Evolutionary conservation across 495 filamentous ascomycete genomes (phyloP), one percentile per base, ranked within the genome.

Genomic region (Neurospora sp.): DNA sequence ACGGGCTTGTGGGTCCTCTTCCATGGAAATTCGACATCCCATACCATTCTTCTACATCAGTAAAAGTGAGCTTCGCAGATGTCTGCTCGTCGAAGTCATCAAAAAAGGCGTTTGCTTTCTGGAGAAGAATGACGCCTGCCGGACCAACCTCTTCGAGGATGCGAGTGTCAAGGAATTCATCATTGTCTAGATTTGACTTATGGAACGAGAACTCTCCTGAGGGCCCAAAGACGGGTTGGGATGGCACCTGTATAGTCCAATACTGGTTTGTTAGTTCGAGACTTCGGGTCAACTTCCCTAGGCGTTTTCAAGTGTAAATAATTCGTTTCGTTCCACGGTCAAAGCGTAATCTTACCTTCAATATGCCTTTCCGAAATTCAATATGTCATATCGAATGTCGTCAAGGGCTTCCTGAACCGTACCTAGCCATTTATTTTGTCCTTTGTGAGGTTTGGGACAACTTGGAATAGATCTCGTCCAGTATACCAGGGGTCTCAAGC

Each of bases 121-220:
- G 10, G 46, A 53, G 46, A 53, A 27, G 0, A 20, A 14, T 40
- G 38, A 22, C 20, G 27, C 27, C 27, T 27, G 27, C 27, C 27
- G n/a, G 9, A 22, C 20, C n/a, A 14, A 27, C 20, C 48, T 27
- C 0, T 59, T 27, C 0, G 20, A 27, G 10, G 20, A 59, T 1
- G 48, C 48, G 48, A 1, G 4, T 0, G 48, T 59, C 10, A 59
- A 59, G 20, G 20, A 59, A 14, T 27, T 59, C 20, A n/a, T 59
- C 0, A 27, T 59, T 27, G 48, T 59, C 0, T 27, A 59, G 1
- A 2, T 20, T 46, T 20, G 8, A 11, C 44, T 11, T 9, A n/a
- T 8, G 0, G 16, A n/a, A 9, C 18, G 18, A 2, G 8, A 44
- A 2, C 0, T 18, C 18, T n/a, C 0, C 7, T 4, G 18, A n/a